Evolutionary conservation across 1,284 basidiomycete species (phyloP).

Genomic region (Cryptococcus depauperatus): DNA sequence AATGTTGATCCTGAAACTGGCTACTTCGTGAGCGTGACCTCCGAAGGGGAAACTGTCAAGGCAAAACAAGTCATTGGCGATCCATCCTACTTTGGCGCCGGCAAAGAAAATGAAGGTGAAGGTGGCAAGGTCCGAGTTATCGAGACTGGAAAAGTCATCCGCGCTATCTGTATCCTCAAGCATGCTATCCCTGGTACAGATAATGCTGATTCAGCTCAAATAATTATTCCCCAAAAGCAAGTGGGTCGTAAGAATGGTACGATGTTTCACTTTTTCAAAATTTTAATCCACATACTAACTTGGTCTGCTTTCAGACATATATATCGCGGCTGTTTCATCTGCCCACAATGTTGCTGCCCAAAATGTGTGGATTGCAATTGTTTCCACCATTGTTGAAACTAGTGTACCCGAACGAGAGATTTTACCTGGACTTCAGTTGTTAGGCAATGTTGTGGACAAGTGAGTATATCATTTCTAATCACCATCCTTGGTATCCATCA

Average conservation of each 20-base stretch:
- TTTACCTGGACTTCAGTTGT: constrained; percentile 76
- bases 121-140: constrained; percentile 76
- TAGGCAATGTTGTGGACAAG: constrained; percentile 94
- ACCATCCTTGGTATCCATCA: background rate
- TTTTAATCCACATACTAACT: background rate
- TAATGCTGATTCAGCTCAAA: constrained; percentile 87
- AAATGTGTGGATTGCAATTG: constrained; percentile 91
- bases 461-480: constrained; percentile 44
- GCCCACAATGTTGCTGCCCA: constrained; percentile 97
- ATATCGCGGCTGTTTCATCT: constrained; percentile 92
- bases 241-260: constrained; percentile 85
- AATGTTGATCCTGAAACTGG: constrained; percentile 70
- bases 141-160: constrained; percentile 89
- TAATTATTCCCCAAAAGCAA: constrained; percentile 99
- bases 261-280: constrained; percentile 34
- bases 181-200: constrained; percentile 98
- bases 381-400: constrained; percentile 97
- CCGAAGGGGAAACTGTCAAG: constrained; percentile 85
- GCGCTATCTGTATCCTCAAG: constrained; percentile 96
- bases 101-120: constrained; percentile 49
- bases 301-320: constrained; percentile 65
- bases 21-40: constrained; percentile 87
- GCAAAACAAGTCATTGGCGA: constrained; percentile 98
- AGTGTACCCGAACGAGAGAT: constrained; percentile 88
- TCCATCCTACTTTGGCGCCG: constrained; percentile 90